phyloP scores from a whole-genome alignment of 1,284 basidiomycete genomes.

The Vanrija pseudolonga region DNA sequence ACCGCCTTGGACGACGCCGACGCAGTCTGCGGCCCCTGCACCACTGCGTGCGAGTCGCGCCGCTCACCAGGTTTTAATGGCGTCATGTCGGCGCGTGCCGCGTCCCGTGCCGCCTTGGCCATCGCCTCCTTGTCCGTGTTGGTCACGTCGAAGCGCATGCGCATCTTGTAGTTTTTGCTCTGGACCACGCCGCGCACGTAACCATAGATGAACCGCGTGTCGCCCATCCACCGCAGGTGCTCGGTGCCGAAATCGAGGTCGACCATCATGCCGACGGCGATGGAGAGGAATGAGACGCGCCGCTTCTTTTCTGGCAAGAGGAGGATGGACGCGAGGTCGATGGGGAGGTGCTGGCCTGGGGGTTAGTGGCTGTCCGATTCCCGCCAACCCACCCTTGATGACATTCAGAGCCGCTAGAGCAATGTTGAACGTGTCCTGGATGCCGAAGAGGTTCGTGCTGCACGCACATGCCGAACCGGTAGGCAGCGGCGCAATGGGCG shows the following conservation, averaged over 20 bases:
- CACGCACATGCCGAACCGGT: constrained; percentile 57
- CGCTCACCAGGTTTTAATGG: not conserved
- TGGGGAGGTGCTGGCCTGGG: constrained; percentile 60
- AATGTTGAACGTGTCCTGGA: constrained; percentile 66
- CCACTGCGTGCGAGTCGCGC: constrained; percentile 8
- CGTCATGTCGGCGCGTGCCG: constrained; percentile 10
- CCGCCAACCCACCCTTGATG: constrained; percentile 66
- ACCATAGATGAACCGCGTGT: constrained; percentile 79
- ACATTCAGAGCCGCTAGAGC: constrained; percentile 72
- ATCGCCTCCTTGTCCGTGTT: constrained; percentile 71
- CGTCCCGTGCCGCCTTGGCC: constrained; percentile 46
- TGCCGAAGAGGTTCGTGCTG: constrained; percentile 48
- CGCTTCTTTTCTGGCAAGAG: constrained; percentile 33
- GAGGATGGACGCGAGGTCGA: constrained; percentile 75
- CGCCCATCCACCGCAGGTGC: constrained; percentile 87
- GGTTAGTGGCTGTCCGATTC: constrained; percentile 1
- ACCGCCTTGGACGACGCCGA: not conserved
- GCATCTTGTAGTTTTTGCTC: constrained; percentile 64
- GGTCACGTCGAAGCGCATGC: constrained; percentile 66
- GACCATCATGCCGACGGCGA: constrained; percentile 85
- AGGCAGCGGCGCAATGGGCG: constrained; percentile 81
- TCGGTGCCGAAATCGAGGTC: constrained; percentile 84
- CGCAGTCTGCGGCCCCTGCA: constrained; percentile 7
- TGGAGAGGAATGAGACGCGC: constrained; percentile 82
- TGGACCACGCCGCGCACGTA: constrained; percentile 70